Evolutionary conservation across 2,329 filamentous ascomycete species (phyloP).

Genomic region (Aspergillus udagawae): DNA sequence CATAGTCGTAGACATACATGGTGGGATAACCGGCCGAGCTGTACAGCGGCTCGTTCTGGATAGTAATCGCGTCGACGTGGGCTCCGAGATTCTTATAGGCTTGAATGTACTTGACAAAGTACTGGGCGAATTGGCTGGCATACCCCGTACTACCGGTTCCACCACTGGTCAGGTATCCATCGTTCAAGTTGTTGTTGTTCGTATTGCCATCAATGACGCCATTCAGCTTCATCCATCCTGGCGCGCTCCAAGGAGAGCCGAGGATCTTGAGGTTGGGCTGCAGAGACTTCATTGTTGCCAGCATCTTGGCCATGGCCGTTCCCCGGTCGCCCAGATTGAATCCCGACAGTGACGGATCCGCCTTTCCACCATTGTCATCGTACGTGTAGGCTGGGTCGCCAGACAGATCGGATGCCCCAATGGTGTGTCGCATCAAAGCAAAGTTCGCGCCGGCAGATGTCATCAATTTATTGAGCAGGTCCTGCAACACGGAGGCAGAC

Average conservation of each 20-base stretch:
- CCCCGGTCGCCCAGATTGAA: constrained; percentile 34
- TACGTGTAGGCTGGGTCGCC: constrained; percentile 33
- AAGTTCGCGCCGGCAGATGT: constrained; percentile 33
- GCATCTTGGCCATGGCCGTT: constrained; percentile 34
- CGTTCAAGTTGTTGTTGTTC: constrained; percentile 32
- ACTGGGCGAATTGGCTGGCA: constrained; percentile 28
- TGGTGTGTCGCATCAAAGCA: constrained; percentile 39
- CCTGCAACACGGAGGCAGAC: constrained; percentile 23
- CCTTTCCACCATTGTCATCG: constrained; percentile 34
- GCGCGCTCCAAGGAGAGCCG: constrained; percentile 36
- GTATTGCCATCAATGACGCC: constrained; percentile 25
- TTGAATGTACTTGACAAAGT: constrained; percentile 38
- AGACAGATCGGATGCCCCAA: constrained; percentile 35
- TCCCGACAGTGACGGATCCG: constrained; percentile 26
- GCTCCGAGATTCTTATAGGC: constrained; percentile 30
- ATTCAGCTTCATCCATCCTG: constrained; percentile 41
- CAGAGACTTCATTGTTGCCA: constrained; percentile 33
- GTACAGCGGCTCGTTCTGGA: constrained; percentile 40
- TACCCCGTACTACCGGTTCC: constrained; percentile 29
- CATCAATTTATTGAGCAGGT: constrained; percentile 33
- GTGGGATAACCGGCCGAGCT: constrained; percentile 35
- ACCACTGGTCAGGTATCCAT: constrained; percentile 21
- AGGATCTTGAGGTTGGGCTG: constrained; percentile 33
- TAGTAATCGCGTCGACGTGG: constrained; percentile 32
- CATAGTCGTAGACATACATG: constrained; percentile 36